Percentiles rank a stretch among this genome's conserved stretches.
Evolutionary conservation across 108 stramenopile species (phyloP).

Genomic region (Seminavis robusta): DNA sequence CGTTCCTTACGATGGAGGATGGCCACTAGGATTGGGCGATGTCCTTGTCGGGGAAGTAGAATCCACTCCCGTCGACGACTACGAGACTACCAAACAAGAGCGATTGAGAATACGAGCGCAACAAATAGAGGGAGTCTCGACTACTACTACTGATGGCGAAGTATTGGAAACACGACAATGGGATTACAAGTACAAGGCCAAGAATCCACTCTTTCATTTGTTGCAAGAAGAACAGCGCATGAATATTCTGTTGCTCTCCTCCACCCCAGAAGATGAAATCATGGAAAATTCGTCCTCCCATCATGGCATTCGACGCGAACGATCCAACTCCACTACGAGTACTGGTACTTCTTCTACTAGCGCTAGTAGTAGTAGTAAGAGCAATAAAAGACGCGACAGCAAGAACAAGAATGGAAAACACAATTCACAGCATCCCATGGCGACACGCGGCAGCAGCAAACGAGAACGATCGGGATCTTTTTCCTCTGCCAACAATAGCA

Average conservation of each 20-base stretch:
- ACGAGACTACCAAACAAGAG: constrained; percentile 56
- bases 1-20: constrained; percentile 79
- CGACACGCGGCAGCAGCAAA: no score
- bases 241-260: constrained; percentile 19
- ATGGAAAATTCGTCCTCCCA: not conserved
- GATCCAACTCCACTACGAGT: constrained; percentile 21
- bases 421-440: no score
- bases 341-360: no score
- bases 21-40: constrained; percentile 69
- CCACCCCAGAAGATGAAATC: not conserved
- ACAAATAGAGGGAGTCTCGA: constrained; percentile 18
- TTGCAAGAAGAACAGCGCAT: constrained; percentile 35
- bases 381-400: no score
- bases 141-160: constrained; percentile 2
- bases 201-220: constrained; percentile 48
- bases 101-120: constrained; percentile 60
- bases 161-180: constrained; percentile 72
- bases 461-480: no score
- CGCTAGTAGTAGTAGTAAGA: no score
- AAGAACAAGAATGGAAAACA: not conserved
- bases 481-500: no score
- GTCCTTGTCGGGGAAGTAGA: constrained; percentile 7
- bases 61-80: constrained; percentile 39
- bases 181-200: constrained; percentile 56
- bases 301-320: constrained; percentile 10